These are phyloP conservation scores for Xylariales sp. DNA, from an alignment of 2,329 filamentous ascomycete genomes.

Conservation along the genomic window DNA sequence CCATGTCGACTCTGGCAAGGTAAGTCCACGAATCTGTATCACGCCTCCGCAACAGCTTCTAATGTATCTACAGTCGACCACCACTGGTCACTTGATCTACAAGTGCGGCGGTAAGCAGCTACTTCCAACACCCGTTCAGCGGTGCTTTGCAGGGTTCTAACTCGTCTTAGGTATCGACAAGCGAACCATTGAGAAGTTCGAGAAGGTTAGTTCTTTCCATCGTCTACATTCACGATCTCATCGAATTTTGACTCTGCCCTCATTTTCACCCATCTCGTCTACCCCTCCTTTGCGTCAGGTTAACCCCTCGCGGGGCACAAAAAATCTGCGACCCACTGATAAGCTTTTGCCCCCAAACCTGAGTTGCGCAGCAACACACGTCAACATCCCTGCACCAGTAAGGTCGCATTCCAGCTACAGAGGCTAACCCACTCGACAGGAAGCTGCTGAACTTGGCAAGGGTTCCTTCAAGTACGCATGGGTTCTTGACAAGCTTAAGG, in stretches of 20 bases:
- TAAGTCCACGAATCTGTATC: too few species aligned
- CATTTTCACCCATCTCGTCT: too few species aligned
- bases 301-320: too few species aligned
- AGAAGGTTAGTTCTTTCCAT: conserved; percentile 72
- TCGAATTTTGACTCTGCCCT: not conserved
- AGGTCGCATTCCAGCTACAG: too few species aligned
- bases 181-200: conserved; percentile 99
- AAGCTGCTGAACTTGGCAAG: conserved; percentile 99
- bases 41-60: too few species aligned
- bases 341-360: too few species aligned
- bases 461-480: conserved; percentile 99
- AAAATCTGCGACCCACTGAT: too few species aligned
- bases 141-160: not conserved
- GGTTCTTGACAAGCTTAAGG: conserved; percentile 99
- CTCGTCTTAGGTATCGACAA: conserved; percentile 76
- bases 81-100: conserved; percentile 93
- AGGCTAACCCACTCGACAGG: conserved; percentile 55
- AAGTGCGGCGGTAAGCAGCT: conserved; percentile 80
- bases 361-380: too few species aligned
- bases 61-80: too few species aligned
- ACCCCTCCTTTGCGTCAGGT: too few species aligned
- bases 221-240: too few species aligned
- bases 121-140: not conserved
- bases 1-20: conserved; percentile 99
- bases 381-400: too few species aligned